phyloP scores from a whole-genome alignment of 441 rosid genomes.

The Bocquillonia castaneifolia region DNA sequence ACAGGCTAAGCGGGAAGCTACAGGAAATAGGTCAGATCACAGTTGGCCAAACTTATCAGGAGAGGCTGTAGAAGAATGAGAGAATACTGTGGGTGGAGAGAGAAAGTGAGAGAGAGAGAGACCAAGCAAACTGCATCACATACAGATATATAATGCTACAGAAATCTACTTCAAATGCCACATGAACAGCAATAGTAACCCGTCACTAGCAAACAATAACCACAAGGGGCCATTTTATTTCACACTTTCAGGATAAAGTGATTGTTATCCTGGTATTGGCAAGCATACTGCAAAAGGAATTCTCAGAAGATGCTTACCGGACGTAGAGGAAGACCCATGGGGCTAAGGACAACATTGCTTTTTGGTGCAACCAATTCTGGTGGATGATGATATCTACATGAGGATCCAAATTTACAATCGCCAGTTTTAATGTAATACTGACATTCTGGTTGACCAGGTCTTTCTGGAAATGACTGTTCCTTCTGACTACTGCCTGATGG shows the following conservation, averaged over 20 bases:
- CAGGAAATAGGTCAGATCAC: not conserved
- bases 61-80: not conserved
- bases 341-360: constrained; percentile 48
- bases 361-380: constrained; percentile 49
- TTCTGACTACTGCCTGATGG: constrained; percentile 51
- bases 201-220: not conserved
- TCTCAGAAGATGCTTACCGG: constrained; percentile 50
- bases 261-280: constrained; percentile 4
- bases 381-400: constrained; percentile 90
- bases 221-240: not conserved
- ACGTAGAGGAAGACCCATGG: constrained; percentile 81
- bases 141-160: no score
- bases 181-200: no score
- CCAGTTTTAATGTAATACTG: constrained; percentile 87
- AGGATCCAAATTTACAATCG: constrained; percentile 85
- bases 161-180: no score
- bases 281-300: constrained; percentile 11
- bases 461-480: constrained; percentile 66
- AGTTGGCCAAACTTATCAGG: not conserved
- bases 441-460: constrained; percentile 91
- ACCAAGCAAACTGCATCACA: no score
- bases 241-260: constrained; percentile 2
- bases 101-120: not conserved
- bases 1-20: not conserved
- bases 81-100: not conserved